Base-by-base conservation (phyloP, 345 rosid genomes). In the Gossypioides kirkii region DNA sequence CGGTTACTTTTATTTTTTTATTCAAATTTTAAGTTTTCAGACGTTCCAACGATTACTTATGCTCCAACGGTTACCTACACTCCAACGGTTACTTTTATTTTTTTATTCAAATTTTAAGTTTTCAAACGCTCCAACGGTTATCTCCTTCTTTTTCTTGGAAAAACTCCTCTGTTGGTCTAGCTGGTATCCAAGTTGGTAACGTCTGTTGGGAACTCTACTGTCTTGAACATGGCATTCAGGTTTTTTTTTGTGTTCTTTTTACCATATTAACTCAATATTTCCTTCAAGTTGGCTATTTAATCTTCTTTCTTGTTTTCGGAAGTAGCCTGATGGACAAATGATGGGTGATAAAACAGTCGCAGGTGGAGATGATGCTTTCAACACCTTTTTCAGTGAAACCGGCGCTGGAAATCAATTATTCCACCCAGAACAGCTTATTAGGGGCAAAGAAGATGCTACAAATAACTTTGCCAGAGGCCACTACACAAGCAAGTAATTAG, bases 301-400 rank as follows among this genome's bases (percentile, higher is more conserved):
- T 13, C 1, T 53, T 53, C 11, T 9, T 45, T 45, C 13, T 53
- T n/a, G 9, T 4, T n/a, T 53, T 3, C 16, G 11, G 14, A 18
- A 14, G n/a, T 14, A 50, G 54, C 54, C 54, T 16, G 18, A 50
- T 50, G 54, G 54, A 3, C 54, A 50, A 50, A 50, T 50, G 54
- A 18, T 22, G 8, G 2, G 63, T 26, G 41, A 59, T 16, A 25
- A 25, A 59, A 26, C 41, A 59, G 63, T 59, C 16, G 18, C 18
- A 59, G 61, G 36, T 26, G 61, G 61, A 25, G 61, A 58, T 23
- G 36, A 58, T 58, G 61, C 61, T 58, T 59, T 59, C 18, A 59
- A 26, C 42, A 26, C 63, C 2, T 59, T 59, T 26, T 59, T 59
- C 63, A 59, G 63, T 59, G 63, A 59, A 59, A 59, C 63, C 38